These are phyloP conservation scores for Noccaea caerulescens DNA, from an alignment of 345 rosid genomes.

Conservation along the genomic window DNA sequence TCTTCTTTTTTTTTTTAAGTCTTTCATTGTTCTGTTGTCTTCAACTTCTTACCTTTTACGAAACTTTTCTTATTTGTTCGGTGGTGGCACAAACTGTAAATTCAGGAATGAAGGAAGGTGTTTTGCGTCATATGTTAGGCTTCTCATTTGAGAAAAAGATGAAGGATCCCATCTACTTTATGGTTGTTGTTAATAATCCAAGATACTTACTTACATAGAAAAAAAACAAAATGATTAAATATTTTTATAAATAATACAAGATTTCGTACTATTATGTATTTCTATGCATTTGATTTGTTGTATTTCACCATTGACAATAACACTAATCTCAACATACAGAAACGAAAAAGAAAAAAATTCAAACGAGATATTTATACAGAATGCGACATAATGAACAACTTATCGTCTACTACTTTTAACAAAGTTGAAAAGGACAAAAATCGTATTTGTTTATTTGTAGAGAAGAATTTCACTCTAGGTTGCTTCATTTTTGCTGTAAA, in stretches of 20 bases:
- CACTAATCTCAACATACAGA: not conserved
- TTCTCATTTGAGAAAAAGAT: constrained; percentile 12
- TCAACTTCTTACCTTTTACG: constrained; percentile 42
- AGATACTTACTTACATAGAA: constrained; percentile 2
- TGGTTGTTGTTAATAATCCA: not conserved
- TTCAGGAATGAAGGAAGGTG: constrained; percentile 16
- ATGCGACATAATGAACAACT: not conserved
- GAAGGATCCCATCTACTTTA: not conserved
- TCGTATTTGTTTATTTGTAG: not conserved
- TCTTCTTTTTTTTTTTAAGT: constrained; percentile 33
- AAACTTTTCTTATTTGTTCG: constrained; percentile 45
- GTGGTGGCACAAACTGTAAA: constrained; percentile 63
- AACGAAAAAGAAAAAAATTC: not conserved
- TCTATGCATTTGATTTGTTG: not conserved
- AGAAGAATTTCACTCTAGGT: not conserved
- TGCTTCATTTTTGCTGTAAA: not conserved
- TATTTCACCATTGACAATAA: constrained; percentile 13
- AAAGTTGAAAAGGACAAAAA: constrained; percentile 8
- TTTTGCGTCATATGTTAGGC: not conserved
- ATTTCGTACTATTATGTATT: not conserved
- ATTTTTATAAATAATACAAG: not conserved
- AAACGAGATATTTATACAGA: not conserved
- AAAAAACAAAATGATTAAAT: too few relatives aligned
- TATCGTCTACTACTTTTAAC: constrained; percentile 9
- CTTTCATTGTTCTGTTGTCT: constrained; percentile 14